Evolutionary conservation across 345 rosid genomes (phyloP).

Genomic region (Gossypium australe): DNA sequence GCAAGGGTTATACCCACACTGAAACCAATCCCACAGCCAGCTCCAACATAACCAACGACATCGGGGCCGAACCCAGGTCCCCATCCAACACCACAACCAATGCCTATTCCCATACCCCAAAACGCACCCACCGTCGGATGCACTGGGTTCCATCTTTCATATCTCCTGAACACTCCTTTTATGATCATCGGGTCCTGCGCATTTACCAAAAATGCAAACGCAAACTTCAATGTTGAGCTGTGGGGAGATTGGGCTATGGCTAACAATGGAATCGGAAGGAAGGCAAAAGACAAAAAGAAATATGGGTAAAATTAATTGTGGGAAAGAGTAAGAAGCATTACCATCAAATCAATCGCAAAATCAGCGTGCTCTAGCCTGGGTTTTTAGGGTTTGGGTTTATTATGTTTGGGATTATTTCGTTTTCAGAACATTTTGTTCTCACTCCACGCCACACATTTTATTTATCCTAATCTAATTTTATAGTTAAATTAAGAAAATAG

Average conservation of each 20-base stretch:
- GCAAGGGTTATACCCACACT: conserved; percentile 78
- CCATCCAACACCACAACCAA: conserved; percentile 97
- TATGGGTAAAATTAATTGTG: too few species aligned
- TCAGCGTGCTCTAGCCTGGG: too few species aligned
- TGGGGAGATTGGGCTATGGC: neutral
- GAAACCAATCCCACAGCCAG: conserved; percentile 90
- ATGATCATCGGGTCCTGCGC: conserved; percentile 61
- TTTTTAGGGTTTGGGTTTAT: too few species aligned
- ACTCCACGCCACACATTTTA: neutral
- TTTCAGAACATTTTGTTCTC: neutral
- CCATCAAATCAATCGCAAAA: neutral
- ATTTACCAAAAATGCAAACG: neutral
- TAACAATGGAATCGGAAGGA: neutral
- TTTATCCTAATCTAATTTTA: too few species aligned
- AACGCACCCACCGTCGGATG: conserved; percentile 87
- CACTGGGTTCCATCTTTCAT: conserved; percentile 86
- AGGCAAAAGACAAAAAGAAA: too few species aligned
- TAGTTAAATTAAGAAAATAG: fast-evolving
- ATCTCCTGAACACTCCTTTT: conserved; percentile 72
- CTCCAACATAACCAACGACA: conserved; percentile 83
- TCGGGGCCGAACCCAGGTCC: conserved; percentile 97
- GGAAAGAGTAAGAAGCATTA: too few species aligned
- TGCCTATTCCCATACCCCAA: conserved; percentile 93
- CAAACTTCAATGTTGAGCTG: neutral
- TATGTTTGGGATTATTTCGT: too few species aligned